Evolutionary conservation across 1,284 basidiomycete species (phyloP), one percentile per base, ranked within the genome.

Genomic region (Ustilago loliicola): DNA sequence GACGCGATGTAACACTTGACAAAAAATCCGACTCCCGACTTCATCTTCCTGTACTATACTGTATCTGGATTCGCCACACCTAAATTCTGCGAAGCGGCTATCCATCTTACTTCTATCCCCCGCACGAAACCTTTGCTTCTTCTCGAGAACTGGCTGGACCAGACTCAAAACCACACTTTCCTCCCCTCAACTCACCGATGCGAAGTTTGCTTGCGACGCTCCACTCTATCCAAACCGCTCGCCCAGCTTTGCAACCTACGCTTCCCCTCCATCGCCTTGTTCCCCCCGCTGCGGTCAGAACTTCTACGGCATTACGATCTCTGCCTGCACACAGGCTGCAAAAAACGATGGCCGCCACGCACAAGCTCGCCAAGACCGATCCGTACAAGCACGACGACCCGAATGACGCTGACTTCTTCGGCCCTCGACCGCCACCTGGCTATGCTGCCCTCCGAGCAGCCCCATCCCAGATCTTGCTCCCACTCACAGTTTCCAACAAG

Each of bases 401-500:
- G 1, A 45, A 65, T 17, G 30, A 62, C 9, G 27, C 21, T 9
- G 72, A 78, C 53, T 56, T 72, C 47, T 78, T 78, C 32, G 72
- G 65, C 7, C 73, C 81, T 3, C 48, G 72, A 17, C 74, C 81
- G 5, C 81, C 81, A 0, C 32, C 66, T 1, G 80, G 80, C 61
- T 83, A 78, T 52, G 29, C 62, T 2, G 30, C 72, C 0, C 50
- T 82, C 4, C 34, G 63, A 30, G 77, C 70, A 1, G 67, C 74
- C 4, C 42, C 71, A 0, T 75, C 77, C 11, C 80, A 84, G 55
- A 65, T 83, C 52, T 66, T 79, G 4, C 81, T 86, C 10, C 78
- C 80, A 7, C 66, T 85, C 17, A 85, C 82, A 15, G 65, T 86
- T 1, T 83, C 83, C 13, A 83, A 85, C 67, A 81, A 83, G 51